phyloP scores from a whole-genome alignment of 495 filamentous ascomycete species.

The Immersiella caudata region DNA sequence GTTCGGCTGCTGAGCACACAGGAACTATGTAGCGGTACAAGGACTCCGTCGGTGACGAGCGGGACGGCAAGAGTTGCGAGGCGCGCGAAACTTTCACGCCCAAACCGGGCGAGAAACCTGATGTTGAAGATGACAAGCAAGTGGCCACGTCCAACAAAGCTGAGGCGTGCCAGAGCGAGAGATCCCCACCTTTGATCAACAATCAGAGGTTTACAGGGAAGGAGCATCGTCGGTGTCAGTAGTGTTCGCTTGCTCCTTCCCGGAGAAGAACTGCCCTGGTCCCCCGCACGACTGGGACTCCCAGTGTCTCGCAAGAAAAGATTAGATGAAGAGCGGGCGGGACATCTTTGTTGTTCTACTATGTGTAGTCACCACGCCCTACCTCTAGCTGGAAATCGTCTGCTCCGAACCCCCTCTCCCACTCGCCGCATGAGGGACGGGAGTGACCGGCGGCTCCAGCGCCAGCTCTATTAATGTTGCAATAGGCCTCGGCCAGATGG shows the following conservation, averaged over 20 bases:
- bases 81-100: not conserved
- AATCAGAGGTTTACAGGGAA: not conserved
- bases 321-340: conserved; percentile 5
- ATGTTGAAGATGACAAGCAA: not conserved
- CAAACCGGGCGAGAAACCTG: conserved; percentile 3
- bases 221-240: not conserved
- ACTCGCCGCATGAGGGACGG: not conserved
- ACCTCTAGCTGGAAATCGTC: not conserved
- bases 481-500: not conserved
- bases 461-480: conserved; percentile 8
- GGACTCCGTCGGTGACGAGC: not conserved
- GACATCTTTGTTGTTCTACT: not conserved
- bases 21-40: conserved; percentile 23
- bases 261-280: no score
- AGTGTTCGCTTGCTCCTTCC: not conserved
- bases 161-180: not conserved
- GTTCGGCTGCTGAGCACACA: not conserved
- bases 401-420: not conserved
- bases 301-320: not conserved
- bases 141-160: not conserved
- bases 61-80: conserved; percentile 10
- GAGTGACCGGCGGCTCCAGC: conserved; percentile 21
- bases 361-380: not conserved
- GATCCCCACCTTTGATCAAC: not conserved
- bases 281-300: not conserved